Evolutionary conservation across 208 protist genomes (phyloP).

Genomic region (Trypanosoma vivax): DNA sequence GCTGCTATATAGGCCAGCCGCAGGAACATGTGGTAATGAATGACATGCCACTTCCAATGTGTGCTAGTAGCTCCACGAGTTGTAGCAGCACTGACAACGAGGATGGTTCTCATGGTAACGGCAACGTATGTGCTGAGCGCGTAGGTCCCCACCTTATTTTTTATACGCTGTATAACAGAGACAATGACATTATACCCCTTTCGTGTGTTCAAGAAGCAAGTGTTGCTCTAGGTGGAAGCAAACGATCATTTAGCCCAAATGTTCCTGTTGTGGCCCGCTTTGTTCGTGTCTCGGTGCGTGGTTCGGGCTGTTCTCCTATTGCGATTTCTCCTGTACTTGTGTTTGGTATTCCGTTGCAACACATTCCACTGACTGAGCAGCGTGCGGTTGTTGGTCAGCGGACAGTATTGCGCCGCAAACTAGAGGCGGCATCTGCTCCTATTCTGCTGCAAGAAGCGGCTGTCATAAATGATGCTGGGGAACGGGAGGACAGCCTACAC

Average conservation of each 20-base stretch:
- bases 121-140: neutral
- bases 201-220: neutral
- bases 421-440: neutral
- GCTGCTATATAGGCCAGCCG: constrained; percentile 15
- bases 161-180: constrained; percentile 3
- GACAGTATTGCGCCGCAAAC: neutral
- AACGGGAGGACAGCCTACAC: too few relatives aligned
- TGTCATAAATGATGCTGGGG: neutral
- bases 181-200: neutral
- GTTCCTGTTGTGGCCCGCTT: constrained; percentile 23
- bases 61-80: neutral
- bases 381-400: constrained; percentile 5
- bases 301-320: constrained; percentile 11
- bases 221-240: neutral
- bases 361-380: constrained; percentile 10
- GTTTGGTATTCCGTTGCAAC: constrained; percentile 14
- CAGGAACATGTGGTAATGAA: constrained; percentile 18
- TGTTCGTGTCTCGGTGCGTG: constrained; percentile 12
- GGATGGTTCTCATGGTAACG: too few relatives aligned
- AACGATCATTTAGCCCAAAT: neutral
- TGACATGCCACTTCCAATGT: constrained; percentile 16
- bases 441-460: neutral
- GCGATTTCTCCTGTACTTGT: constrained; percentile 17
- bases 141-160: constrained; percentile 9
- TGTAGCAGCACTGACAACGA: too few relatives aligned